Evolutionary conservation across 495 filamentous ascomycete species (phyloP).

Genomic region (Collariella sp.): DNA sequence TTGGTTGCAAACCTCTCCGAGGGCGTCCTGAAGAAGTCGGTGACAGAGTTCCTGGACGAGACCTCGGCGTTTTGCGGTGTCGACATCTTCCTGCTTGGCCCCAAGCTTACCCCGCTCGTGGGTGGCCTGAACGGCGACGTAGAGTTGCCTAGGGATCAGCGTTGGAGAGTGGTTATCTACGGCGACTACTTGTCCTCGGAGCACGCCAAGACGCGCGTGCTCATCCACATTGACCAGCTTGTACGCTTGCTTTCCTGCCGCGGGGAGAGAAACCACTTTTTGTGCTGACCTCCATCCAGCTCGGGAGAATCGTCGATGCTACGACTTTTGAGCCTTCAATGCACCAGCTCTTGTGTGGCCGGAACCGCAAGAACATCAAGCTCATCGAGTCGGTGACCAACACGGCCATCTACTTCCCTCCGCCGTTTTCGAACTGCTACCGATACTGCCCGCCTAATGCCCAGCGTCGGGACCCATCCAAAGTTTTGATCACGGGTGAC

Average conservation of each 20-base stretch:
- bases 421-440: constrained; percentile 81
- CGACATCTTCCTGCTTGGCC: constrained; percentile 89
- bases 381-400: constrained; percentile 87
- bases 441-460: constrained; percentile 78
- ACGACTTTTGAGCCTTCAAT: constrained; percentile 77
- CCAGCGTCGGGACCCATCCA: constrained; percentile 68
- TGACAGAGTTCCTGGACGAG: constrained; percentile 76
- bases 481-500: constrained; percentile 90
- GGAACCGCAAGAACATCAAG: constrained; percentile 92
- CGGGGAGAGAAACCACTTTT: background rate
- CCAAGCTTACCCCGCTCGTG: constrained; percentile 61
- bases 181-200: constrained; percentile 92
- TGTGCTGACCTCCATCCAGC: constrained; percentile 42
- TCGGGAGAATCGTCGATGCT: constrained; percentile 74
- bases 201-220: constrained; percentile 88
- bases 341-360: constrained; percentile 83
- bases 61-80: constrained; percentile 80
- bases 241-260: constrained; percentile 46
- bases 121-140: constrained; percentile 50
- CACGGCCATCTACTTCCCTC: constrained; percentile 96
- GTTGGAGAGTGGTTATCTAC: constrained; percentile 85
- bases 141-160: constrained; percentile 53
- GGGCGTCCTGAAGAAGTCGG: constrained; percentile 48
- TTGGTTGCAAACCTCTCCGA: constrained; percentile 74
- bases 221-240: constrained; percentile 96